phyloP scores from a whole-genome alignment of 495 filamentous ascomycete genomes.

The Daldinia decipiens region DNA sequence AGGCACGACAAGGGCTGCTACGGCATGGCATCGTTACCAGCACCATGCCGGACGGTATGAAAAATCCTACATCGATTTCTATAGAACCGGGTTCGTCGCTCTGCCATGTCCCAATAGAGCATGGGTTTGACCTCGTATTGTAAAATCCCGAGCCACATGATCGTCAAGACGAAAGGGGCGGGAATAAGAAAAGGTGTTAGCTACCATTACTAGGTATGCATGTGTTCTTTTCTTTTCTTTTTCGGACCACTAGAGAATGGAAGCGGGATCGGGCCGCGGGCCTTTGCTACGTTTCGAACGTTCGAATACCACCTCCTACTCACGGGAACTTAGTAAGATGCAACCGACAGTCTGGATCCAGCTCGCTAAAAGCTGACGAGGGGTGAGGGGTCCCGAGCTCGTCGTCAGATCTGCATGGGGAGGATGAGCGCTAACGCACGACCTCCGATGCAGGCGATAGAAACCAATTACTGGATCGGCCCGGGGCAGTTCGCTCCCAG shows the following conservation, averaged over 20 bases:
- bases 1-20: background rate
- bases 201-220: too few species aligned
- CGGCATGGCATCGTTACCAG: slow-evolving; percentile 1
- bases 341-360: slow-evolving; percentile 42
- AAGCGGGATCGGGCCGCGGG: slow-evolving; percentile 27
- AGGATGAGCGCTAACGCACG: slow-evolving; percentile 34
- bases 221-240: background rate
- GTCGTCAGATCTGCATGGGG: slow-evolving; percentile 37
- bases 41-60: background rate
- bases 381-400: slow-evolving; percentile 26
- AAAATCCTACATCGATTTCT: slow-evolving; percentile 6
- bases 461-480: slow-evolving; percentile 15
- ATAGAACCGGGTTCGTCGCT: slow-evolving; percentile 5
- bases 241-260: slow-evolving; percentile 15
- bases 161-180: slow-evolving; percentile 3
- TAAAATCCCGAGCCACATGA: slow-evolving; percentile 25
- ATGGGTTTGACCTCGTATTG: slow-evolving; percentile 24
- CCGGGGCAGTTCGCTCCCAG: slow-evolving; percentile 22
- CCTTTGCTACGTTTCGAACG: slow-evolving; percentile 16
- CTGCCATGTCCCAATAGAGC: slow-evolving; percentile 15
- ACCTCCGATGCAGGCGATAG: slow-evolving; percentile 37
- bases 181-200: slow-evolving; percentile 9
- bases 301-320: background rate
- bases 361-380: slow-evolving; percentile 4
- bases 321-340: slow-evolving; percentile 26